Evolutionary conservation across 805 yeast species (phyloP).

Genomic region (Kodamaea neixiangensis): DNA sequence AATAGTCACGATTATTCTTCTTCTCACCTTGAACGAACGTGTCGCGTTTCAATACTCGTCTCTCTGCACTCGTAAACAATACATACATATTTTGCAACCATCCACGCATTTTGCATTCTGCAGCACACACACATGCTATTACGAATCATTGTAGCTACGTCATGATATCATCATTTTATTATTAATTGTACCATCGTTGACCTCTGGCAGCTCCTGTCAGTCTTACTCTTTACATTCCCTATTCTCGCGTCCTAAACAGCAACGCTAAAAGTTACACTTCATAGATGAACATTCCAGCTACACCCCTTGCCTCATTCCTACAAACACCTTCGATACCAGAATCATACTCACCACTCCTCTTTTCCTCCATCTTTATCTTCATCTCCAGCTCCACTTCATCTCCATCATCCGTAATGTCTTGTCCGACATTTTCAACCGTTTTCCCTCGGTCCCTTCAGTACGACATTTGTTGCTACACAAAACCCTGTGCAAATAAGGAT

Average conservation of each 20-base stretch:
- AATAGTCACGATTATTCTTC: too few species aligned
- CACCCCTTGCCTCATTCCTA: neutral
- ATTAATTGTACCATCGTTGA: too few species aligned
- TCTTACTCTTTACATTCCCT: neutral
- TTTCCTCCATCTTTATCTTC: neutral
- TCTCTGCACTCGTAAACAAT: too few species aligned
- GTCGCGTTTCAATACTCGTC: too few species aligned
- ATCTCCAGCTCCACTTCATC: neutral
- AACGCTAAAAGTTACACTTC: neutral
- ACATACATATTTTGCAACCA: too few species aligned
- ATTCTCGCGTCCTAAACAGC: neutral
- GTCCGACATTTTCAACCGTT: neutral
- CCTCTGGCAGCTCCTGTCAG: too few species aligned
- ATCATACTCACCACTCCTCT: neutral
- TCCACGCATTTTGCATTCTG: too few species aligned
- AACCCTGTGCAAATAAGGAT: conserved; percentile 2
- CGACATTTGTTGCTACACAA: neutral
- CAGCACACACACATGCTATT: too few species aligned
- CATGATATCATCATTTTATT: neutral
- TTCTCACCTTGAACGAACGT: too few species aligned
- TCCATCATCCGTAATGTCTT: neutral
- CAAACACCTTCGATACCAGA: neutral
- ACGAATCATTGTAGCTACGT: neutral
- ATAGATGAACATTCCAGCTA: neutral
- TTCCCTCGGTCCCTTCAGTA: neutral